These are phyloP conservation scores for Bremia lactucae DNA, from an alignment of 352 stramenopile genomes.

Conservation along the genomic window DNA sequence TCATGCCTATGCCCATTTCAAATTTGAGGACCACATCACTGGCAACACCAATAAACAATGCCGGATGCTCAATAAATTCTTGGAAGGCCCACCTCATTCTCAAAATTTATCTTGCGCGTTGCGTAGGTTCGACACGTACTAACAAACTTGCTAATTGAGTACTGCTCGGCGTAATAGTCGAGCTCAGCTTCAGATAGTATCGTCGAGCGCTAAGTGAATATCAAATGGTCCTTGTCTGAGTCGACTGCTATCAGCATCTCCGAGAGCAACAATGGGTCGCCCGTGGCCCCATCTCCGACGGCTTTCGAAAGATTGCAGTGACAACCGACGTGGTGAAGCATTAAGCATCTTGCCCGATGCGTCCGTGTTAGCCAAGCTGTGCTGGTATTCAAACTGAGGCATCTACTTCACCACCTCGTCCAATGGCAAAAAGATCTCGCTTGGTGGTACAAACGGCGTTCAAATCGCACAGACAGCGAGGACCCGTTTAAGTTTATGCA, in stretches of 20 bases:
- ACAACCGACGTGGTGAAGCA: constrained; percentile 21
- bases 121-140: constrained; percentile 29
- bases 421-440: constrained; percentile 19
- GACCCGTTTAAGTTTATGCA: constrained; percentile 49
- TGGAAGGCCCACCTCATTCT: constrained; percentile 21
- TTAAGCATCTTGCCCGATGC: constrained; percentile 25
- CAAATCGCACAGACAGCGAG: constrained; percentile 39
- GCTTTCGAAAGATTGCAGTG: constrained; percentile 29
- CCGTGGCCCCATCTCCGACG: constrained; percentile 12
- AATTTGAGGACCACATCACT: constrained; percentile 39
- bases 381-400: constrained; percentile 37
- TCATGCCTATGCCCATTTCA: constrained; percentile 30
- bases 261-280: constrained; percentile 10
- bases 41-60: constrained; percentile 32
- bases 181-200: constrained; percentile 35
- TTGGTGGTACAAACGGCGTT: constrained; percentile 41
- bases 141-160: constrained; percentile 27
- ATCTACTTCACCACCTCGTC: constrained; percentile 18
- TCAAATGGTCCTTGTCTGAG: constrained; percentile 12
- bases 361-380: constrained; percentile 28
- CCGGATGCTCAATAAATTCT: constrained; percentile 25
- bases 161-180: constrained; percentile 36
- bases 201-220: constrained; percentile 28
- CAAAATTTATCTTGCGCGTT: constrained; percentile 32
- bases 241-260: constrained; percentile 23